A percentile compares a stretch with the other conserved stretches of the same genome.
These are phyloP conservation scores for Coffea humblotiana DNA, from an alignment of 305 asterid genomes.

Conservation along the genomic window DNA sequence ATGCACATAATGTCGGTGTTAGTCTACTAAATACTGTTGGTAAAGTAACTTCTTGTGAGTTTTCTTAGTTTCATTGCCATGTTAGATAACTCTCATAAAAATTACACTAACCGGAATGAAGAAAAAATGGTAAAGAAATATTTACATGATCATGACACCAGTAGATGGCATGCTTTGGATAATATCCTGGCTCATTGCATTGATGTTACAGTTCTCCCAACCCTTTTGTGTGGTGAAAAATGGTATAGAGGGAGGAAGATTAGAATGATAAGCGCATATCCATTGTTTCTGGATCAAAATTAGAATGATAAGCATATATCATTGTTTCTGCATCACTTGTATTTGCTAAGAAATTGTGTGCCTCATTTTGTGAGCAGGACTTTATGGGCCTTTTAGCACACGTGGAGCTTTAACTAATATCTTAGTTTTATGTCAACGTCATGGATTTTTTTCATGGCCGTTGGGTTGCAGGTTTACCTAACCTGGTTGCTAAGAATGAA, in stretches of 20 bases:
- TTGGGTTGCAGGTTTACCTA: conserved; percentile 59
- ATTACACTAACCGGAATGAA: not conserved
- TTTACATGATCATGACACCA: not conserved
- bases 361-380: not conserved
- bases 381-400: not conserved
- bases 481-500: conserved; percentile 79
- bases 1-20: conserved; percentile 97
- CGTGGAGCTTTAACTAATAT: not conserved
- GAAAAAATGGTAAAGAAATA: not conserved
- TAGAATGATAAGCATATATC: not conserved
- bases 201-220: not conserved
- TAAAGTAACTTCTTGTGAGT: conserved; percentile 38
- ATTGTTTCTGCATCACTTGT: not conserved
- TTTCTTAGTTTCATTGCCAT: not conserved
- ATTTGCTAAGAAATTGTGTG: not conserved
- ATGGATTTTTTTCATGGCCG: conserved; percentile 11
- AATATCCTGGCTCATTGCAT: not conserved
- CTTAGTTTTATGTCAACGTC: not conserved
- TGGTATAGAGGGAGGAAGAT: not conserved
- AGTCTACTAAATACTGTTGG: conserved; percentile 87
- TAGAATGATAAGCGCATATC: not conserved
- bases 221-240: not conserved
- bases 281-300: not conserved
- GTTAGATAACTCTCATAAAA: not conserved
- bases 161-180: not conserved